Base-by-base conservation (phyloP, 306 rosid genomes). In the Boehmeria nivea region DNA sequence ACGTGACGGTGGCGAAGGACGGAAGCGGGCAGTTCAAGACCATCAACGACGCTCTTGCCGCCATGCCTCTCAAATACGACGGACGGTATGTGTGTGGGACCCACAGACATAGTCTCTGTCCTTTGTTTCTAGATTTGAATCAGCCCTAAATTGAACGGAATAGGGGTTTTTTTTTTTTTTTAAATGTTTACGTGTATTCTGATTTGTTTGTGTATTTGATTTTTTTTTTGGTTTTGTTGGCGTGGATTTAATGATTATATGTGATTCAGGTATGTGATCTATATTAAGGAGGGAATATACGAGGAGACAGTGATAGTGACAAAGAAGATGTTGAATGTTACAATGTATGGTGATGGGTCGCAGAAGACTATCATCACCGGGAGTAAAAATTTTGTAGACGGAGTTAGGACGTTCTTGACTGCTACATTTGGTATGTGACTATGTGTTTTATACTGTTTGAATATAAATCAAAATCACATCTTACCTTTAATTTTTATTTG, bases 271-370 rank as follows among this genome's bases (percentile, higher is more conserved):
- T 89, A 82, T 63, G 80, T 85, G 57, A 52, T 91, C 55, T 84
- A 66, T 56, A 80, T 91, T 10, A 87, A 91, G 62, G 74, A 76
- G 78, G 96, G 99, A 70, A 8, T 67, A 1, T 91, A 91, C 21
- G 80, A 81, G 1, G 99, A 91, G 75, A 54, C 28, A 0, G 96
- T 91, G 56, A 65, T 24, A 1, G 25, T 91, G 15, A 76, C 89
- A 18, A 73, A 77, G 79, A 68, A 66, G 31, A 82, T 80, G 99
- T 54, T 31, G 28, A 81, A 87, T 28, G 44, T 91, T 37, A 91
- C 99, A 25, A 63, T 91, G 42, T 91, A 78, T 14, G 99, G 99
- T 39, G 99, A 91, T 24, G 96, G 99, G 36, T 85, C 99, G 8
- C 96, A 81, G 18, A 91, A 91, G 71, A 87, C 74, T 51, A 67